Conservation (phyloP, 306 rosid genomes). For the Lathyrus aphaca region DNA sequence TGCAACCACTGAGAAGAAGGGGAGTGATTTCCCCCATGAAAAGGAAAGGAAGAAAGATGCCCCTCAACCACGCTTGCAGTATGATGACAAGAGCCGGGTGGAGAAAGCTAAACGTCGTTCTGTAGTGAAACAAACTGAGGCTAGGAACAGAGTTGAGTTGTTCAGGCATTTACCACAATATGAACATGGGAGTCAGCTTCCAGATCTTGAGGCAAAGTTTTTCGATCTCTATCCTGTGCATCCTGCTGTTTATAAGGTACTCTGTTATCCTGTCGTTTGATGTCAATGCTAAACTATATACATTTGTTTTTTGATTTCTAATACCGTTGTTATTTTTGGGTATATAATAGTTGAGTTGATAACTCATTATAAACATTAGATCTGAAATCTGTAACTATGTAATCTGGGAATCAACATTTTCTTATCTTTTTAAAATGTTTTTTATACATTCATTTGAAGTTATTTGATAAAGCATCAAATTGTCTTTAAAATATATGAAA, state of each 20-base stretch:
- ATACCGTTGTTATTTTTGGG: not conserved
- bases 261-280: not conserved
- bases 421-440: not conserved
- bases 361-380: not conserved
- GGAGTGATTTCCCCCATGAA: constrained; percentile 52
- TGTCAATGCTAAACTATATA: not conserved
- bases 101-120: constrained; percentile 69
- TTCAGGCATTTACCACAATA: constrained; percentile 69
- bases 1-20: constrained; percentile 58
- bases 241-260: constrained; percentile 65
- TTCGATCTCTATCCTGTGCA: constrained; percentile 59
- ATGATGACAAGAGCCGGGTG: constrained; percentile 61
- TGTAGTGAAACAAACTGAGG: constrained; percentile 64
- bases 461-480: not conserved
- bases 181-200: constrained; percentile 70
- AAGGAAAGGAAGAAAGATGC: constrained; percentile 70
- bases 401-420: not conserved
- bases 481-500: not conserved
- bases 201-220: constrained; percentile 60
- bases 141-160: constrained; percentile 63
- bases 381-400: not conserved
- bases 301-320: constrained; percentile 19
- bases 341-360: not conserved
- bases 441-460: not conserved
- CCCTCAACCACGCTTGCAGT: constrained; percentile 72